These are phyloP conservation scores for Penicillium griseofulvum DNA, from an alignment of 2,329 filamentous ascomycete species.

Conservation along the genomic window DNA sequence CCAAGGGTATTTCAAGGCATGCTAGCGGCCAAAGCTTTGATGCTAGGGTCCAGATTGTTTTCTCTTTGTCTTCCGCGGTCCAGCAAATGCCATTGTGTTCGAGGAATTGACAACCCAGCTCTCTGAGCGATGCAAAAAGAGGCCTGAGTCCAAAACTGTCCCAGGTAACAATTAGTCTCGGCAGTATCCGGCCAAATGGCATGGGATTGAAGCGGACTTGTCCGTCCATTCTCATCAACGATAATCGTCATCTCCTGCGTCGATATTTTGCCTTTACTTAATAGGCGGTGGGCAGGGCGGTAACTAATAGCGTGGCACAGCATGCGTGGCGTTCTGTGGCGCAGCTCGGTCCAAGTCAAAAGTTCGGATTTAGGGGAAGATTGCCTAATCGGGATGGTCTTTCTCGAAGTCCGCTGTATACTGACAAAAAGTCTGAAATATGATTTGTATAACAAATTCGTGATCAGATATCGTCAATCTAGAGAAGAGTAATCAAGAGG, in stretches of 20 bases:
- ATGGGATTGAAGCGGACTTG: neutral
- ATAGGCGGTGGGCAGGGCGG: neutral
- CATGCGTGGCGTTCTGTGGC: conserved; percentile 11
- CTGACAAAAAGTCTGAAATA: too few species aligned
- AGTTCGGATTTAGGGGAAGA: too few species aligned
- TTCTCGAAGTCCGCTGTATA: too few species aligned
- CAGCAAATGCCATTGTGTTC: neutral
- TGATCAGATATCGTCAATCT: too few species aligned
- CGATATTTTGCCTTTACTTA: neutral
- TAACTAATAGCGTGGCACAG: too few species aligned
- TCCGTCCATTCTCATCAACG: neutral
- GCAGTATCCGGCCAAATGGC: neutral
- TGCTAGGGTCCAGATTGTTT: neutral
- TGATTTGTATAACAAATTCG: too few species aligned
- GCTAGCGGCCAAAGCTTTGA: neutral
- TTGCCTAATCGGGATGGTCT: too few species aligned
- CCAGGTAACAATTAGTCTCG: neutral
- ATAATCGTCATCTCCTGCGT: too few species aligned
- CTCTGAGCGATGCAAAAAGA: neutral
- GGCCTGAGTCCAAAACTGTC: neutral
- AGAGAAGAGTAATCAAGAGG: too few species aligned
- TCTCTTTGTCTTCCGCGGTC: neutral
- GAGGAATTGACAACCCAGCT: neutral
- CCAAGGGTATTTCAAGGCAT: neutral
- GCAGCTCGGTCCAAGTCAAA: too few species aligned